Conservation (phyloP, 768 basidiomycete species). For the Lentinus brumalis region DNA sequence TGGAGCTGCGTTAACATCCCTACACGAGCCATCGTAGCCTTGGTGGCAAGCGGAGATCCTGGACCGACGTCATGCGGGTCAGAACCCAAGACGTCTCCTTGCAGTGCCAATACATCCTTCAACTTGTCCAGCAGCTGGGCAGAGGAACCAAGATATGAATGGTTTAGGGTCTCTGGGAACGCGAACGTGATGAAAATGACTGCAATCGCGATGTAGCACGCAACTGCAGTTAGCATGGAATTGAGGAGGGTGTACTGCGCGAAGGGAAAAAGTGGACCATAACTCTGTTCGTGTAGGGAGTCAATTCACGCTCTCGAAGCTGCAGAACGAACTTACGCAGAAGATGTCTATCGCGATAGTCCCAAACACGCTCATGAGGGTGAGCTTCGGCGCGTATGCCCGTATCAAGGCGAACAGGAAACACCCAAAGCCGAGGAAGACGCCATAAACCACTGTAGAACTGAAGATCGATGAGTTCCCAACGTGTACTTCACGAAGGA, state of each 20-base stretch:
- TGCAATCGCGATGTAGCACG: slow-evolving; percentile 51
- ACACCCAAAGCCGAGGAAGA: slow-evolving; percentile 48
- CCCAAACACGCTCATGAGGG: slow-evolving; percentile 47
- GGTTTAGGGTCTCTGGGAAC: slow-evolving; percentile 56
- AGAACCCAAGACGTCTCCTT: slow-evolving; percentile 33
- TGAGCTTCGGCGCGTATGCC: slow-evolving; percentile 48
- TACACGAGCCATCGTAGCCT: slow-evolving; percentile 23
- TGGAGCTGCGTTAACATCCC: slow-evolving; percentile 30
- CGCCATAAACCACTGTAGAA: slow-evolving; percentile 47
- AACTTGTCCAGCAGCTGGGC: slow-evolving; percentile 34
- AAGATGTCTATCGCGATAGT: slow-evolving; percentile 49
- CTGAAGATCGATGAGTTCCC: slow-evolving; percentile 22
- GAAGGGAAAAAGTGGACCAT: slow-evolving; percentile 53
- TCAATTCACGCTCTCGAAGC: neutral
- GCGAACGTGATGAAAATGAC: slow-evolving; percentile 46
- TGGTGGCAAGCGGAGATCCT: slow-evolving; percentile 24
- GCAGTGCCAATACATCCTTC: slow-evolving; percentile 33
- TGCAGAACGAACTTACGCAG: slow-evolving; percentile 33
- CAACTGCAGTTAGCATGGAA: slow-evolving; percentile 45
- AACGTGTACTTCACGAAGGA: neutral
- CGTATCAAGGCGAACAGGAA: slow-evolving; percentile 49
- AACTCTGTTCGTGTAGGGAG: slow-evolving; percentile 30
- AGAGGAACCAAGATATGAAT: slow-evolving; percentile 37
- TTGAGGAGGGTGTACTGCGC: slow-evolving; percentile 45
- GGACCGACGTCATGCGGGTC: slow-evolving; percentile 23